phyloP scores from a whole-genome alignment of 75 land plant genomes.

The Cupressus sempervirens region DNA sequence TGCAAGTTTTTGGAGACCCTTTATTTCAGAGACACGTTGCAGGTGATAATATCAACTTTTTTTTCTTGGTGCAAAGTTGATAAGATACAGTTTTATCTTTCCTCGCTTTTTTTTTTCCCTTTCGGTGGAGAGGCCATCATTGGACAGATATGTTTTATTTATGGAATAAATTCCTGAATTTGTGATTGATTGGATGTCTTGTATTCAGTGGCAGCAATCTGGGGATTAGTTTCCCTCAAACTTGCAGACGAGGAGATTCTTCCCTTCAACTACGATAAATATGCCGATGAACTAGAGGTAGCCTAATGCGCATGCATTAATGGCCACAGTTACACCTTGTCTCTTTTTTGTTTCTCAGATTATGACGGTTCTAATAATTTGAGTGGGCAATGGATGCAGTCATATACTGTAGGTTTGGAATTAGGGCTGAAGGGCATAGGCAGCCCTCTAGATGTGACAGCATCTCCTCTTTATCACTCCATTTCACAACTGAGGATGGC shows the following conservation, averaged over 20 bases:
- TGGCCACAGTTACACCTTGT: neutral
- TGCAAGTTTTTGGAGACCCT: conserved; percentile 79
- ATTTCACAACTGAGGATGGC: neutral
- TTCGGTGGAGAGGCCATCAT: neutral
- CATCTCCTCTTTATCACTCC: neutral
- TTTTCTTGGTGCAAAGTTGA: neutral
- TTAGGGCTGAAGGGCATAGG: neutral
- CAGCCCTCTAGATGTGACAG: neutral
- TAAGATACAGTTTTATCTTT: neutral
- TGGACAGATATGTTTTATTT: neutral
- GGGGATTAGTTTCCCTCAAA: conserved; percentile 71
- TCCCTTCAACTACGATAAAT: conserved; percentile 67
- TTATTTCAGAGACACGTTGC: conserved; percentile 73
- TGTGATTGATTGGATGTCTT: neutral
- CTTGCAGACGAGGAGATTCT: conserved; percentile 62
- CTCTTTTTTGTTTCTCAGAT: neutral
- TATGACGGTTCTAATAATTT: neutral
- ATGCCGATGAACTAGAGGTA: conserved; percentile 73
- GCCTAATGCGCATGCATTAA: neutral
- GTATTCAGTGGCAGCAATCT: conserved; percentile 56
- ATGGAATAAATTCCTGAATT: conserved; percentile 9
- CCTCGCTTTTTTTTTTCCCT: neutral
- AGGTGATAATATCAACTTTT: conserved; percentile 24
- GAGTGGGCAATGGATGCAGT: neutral
- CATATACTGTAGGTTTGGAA: neutral